Evolutionary conservation across 2,329 filamentous ascomycete genomes (phyloP).

Genomic region (Alternaria viburni): DNA sequence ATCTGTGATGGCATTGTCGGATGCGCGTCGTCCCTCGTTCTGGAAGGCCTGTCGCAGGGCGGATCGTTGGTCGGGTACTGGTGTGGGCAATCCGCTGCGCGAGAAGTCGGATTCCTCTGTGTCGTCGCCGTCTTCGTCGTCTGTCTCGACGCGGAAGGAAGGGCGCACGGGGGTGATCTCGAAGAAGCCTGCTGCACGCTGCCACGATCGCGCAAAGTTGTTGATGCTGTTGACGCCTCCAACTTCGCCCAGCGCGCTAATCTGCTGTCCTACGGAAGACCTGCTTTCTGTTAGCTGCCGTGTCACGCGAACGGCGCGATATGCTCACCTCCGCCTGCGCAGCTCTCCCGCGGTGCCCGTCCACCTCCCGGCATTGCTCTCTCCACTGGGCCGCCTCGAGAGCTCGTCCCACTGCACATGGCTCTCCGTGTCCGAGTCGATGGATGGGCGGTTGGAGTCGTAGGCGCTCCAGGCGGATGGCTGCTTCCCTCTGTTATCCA

Average conservation of each 20-base stretch:
- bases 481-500: slow-evolving; percentile 49
- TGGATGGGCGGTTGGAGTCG: slow-evolving; percentile 52
- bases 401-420: slow-evolving; percentile 49
- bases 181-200: slow-evolving; percentile 84
- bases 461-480: slow-evolving; percentile 57
- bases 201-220: slow-evolving; percentile 91
- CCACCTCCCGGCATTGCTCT: slow-evolving; percentile 38
- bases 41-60: slow-evolving; percentile 51
- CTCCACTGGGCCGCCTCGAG: slow-evolving; percentile 36
- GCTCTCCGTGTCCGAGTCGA: slow-evolving; percentile 46
- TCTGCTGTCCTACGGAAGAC: slow-evolving; percentile 58
- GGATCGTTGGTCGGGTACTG: slow-evolving; percentile 49
- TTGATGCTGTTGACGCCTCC: slow-evolving; percentile 94
- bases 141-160: slow-evolving; percentile 65
- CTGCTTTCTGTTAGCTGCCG: slow-evolving; percentile 26
- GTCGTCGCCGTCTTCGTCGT: slow-evolving; percentile 34
- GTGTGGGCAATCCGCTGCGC: slow-evolving; percentile 35
- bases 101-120: slow-evolving; percentile 42
- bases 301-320: not conserved
- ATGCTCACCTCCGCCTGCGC: slow-evolving; percentile 45
- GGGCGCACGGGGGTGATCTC: slow-evolving; percentile 83
- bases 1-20: slow-evolving; percentile 47
- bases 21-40: slow-evolving; percentile 43
- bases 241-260: slow-evolving; percentile 66
- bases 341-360: slow-evolving; percentile 34